Evolutionary conservation across 106 monocot genomes (phyloP).

Genomic region (Ottelia alismoides): DNA sequence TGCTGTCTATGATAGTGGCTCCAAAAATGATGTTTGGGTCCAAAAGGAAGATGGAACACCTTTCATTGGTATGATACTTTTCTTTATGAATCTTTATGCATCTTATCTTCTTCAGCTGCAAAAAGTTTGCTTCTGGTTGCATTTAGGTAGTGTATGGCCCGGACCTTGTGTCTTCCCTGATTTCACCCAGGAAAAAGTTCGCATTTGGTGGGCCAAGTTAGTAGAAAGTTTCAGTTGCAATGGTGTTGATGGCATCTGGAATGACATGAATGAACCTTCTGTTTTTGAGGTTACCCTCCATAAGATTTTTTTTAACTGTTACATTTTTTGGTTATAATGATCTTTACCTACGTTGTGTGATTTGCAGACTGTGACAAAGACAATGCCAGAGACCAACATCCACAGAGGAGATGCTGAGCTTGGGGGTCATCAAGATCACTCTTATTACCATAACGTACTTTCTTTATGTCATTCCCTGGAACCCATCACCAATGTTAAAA

Average conservation of each 20-base stretch:
- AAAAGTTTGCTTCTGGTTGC: not conserved
- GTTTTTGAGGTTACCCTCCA: slow-evolving; percentile 52
- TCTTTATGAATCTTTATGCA: not conserved
- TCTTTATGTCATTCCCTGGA: no score
- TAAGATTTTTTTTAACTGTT: not conserved
- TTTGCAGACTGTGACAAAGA: slow-evolving; percentile 69
- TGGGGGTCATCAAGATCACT: slow-evolving; percentile 65
- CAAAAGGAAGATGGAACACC: slow-evolving; percentile 38
- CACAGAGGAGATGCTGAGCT: slow-evolving; percentile 71
- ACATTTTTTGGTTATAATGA: not conserved
- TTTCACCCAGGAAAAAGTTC: slow-evolving; percentile 46
- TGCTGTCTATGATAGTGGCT: not conserved
- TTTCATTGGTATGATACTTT: not conserved
- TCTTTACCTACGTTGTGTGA: not conserved
- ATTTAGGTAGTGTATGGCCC: slow-evolving; percentile 26
- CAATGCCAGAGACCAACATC: slow-evolving; percentile 84
- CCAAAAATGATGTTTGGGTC: slow-evolving; percentile 4
- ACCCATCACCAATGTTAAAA: no score
- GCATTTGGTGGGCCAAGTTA: slow-evolving; percentile 79
- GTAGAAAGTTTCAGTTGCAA: slow-evolving; percentile 63
- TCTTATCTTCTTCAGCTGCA: not conserved
- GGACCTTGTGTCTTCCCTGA: slow-evolving; percentile 94
- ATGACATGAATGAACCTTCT: slow-evolving; percentile 96
- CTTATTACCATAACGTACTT: slow-evolving; percentile 87
- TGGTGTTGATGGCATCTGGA: slow-evolving; percentile 98